Evolutionary conservation across 192 early-diverging fungal species (phyloP).

Genomic region (Obelidium mucronatum): DNA sequence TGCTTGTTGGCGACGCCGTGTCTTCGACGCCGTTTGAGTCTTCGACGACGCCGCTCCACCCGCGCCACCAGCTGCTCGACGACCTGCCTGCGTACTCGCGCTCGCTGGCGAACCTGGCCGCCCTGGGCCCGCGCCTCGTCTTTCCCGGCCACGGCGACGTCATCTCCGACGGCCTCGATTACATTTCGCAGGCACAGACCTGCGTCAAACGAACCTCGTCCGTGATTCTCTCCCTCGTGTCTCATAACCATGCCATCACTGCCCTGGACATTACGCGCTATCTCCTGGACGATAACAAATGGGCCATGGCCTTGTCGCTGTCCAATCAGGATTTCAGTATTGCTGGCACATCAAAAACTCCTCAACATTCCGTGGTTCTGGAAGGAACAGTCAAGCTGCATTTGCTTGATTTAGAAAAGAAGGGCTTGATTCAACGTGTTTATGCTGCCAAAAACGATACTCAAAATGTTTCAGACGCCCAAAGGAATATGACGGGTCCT

Average conservation of each 20-base stretch:
- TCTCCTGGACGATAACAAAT: not conserved
- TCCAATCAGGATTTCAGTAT: not conserved
- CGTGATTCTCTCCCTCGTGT: not conserved
- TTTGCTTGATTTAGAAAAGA: not conserved
- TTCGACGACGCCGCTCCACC: not conserved
- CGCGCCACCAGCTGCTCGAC: not conserved
- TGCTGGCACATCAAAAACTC: not conserved
- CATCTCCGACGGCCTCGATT: not conserved
- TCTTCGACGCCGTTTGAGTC: not conserved
- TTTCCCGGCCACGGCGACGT: conserved; percentile 12
- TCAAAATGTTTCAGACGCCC: not conserved
- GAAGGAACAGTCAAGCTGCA: conserved; percentile 15
- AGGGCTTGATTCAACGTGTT: not conserved
- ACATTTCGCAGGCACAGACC: not conserved
- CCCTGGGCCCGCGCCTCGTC: conserved; percentile 3
- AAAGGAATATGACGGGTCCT: not conserved
- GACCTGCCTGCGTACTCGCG: not conserved
- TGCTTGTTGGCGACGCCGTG: conserved; percentile 9
- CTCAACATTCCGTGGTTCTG: not conserved
- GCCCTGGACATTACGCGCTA: not conserved
- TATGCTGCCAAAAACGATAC: not conserved
- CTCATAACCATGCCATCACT: not conserved
- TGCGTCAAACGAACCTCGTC: not conserved
- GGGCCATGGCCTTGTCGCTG: no score
- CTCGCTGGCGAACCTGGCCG: not conserved